phyloP scores from a whole-genome alignment of 345 rosid species.

The Syzygium grande region DNA sequence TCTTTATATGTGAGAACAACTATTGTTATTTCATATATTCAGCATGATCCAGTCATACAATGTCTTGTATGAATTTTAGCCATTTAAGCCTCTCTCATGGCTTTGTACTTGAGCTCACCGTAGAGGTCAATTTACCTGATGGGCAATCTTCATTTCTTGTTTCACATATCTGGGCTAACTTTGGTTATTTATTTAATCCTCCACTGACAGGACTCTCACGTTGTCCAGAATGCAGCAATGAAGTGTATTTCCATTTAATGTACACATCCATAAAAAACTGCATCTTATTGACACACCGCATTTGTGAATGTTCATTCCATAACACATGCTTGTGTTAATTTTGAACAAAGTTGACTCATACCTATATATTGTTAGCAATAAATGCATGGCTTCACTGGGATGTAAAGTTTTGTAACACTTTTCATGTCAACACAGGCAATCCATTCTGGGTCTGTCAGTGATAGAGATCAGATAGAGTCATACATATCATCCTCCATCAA shows the following conservation, averaged over 20 bases:
- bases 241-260: not conserved
- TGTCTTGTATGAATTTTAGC: not conserved
- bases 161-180: not conserved
- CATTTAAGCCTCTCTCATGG: not conserved
- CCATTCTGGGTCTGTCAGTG: conserved; percentile 46
- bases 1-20: not conserved
- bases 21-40: not conserved
- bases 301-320: not conserved
- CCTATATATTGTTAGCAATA: not conserved
- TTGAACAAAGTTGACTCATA: not conserved
- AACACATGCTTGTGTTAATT: not conserved
- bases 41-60: not conserved
- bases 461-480: conserved; percentile 80
- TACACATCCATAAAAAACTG: not conserved
- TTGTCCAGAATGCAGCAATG: not conserved
- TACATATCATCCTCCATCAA: conserved; percentile 76
- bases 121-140: not conserved
- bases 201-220: not conserved
- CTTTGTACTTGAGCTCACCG: not conserved
- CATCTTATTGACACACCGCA: not conserved
- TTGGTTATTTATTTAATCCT: not conserved
- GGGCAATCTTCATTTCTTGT: not conserved
- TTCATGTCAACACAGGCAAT: conserved; percentile 33
- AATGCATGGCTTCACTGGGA: not conserved
- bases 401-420: not conserved